phyloP scores from a whole-genome alignment of 1,284 basidiomycete species.

The Amylostereum chailletii region DNA sequence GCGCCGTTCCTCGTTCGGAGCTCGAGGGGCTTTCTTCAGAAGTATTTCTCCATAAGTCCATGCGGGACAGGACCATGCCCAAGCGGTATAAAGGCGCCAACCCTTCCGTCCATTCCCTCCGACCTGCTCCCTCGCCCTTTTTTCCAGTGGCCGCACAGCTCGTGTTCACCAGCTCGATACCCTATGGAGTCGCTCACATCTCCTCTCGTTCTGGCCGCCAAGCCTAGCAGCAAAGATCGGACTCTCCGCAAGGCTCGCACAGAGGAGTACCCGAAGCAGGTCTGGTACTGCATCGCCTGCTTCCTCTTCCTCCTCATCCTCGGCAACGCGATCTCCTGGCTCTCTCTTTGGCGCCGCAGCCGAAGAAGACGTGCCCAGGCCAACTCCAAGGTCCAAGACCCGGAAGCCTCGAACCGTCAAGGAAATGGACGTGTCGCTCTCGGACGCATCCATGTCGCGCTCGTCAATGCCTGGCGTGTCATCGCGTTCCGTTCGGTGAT shows the following conservation, averaged over 20 bases:
- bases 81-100: too few relatives aligned
- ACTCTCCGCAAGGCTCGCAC: slow-evolving; percentile 10
- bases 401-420: not conserved
- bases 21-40: too few relatives aligned
- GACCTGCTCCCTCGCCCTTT: too few relatives aligned
- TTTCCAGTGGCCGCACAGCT: too few relatives aligned
- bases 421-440: slow-evolving; percentile 13
- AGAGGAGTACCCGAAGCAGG: slow-evolving; percentile 27
- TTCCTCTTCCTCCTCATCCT: slow-evolving; percentile 33
- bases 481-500: slow-evolving; percentile 42
- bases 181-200: too few relatives aligned
- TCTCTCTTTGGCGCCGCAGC: slow-evolving; percentile 11
- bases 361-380: slow-evolving; percentile 12
- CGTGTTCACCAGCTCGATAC: too few relatives aligned
- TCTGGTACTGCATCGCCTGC: slow-evolving; percentile 34
- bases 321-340: slow-evolving; percentile 21
- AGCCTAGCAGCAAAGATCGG: slow-evolving; percentile 5
- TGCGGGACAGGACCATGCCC: too few relatives aligned
- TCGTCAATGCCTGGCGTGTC: slow-evolving; percentile 35
- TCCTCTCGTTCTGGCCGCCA: too few relatives aligned
- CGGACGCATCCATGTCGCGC: slow-evolving; percentile 26
- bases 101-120: too few relatives aligned
- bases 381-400: not conserved
- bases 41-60: too few relatives aligned
- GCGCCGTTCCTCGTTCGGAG: too few relatives aligned